These are phyloP conservation scores for Diaporthe vaccinii DNA, from an alignment of 2,329 filamentous ascomycete genomes.

Conservation along the genomic window DNA sequence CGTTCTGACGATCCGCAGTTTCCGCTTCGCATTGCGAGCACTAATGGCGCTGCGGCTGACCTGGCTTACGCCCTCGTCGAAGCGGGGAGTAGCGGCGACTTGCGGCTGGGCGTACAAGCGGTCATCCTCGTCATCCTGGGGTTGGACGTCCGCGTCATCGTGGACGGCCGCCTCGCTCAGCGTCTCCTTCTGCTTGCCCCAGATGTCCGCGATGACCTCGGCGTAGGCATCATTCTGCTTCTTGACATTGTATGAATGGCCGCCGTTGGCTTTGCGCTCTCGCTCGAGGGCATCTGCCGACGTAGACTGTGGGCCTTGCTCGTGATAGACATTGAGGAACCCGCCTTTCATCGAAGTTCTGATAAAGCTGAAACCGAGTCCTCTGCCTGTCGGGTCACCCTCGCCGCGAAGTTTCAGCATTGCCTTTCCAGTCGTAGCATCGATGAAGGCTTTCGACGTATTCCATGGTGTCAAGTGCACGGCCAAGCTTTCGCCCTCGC, in stretches of 20 bases:
- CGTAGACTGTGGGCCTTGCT: slow-evolving; percentile 69
- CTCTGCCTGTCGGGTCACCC: slow-evolving; percentile 93
- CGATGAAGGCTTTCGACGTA: slow-evolving; percentile 95
- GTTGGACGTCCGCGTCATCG: slow-evolving; percentile 71
- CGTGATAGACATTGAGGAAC: slow-evolving; percentile 83
- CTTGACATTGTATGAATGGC: slow-evolving; percentile 97
- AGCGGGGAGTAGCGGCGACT: slow-evolving; percentile 76
- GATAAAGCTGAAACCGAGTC: slow-evolving; percentile 96
- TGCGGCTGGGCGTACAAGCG: slow-evolving; percentile 80
- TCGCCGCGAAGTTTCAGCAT: slow-evolving; percentile 97
- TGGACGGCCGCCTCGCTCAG: slow-evolving; percentile 80
- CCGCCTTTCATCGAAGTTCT: slow-evolving; percentile 99
- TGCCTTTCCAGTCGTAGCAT: slow-evolving; percentile 93
- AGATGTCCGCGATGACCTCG: slow-evolving; percentile 90
- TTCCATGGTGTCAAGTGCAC: slow-evolving; percentile 96
- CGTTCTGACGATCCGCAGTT: slow-evolving; percentile 79
- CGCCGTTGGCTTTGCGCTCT: slow-evolving; percentile 88
- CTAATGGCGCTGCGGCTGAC: slow-evolving; percentile 80
- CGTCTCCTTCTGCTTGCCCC: slow-evolving; percentile 87
- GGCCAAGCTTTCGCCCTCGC: slow-evolving; percentile 80
- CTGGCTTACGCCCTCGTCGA: slow-evolving; percentile 85
- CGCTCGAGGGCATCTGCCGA: slow-evolving; percentile 89
- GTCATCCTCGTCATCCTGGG: slow-evolving; percentile 73
- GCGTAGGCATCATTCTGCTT: slow-evolving; percentile 94
- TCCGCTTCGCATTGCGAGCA: slow-evolving; percentile 69